These are phyloP conservation scores for Croton laevigatus DNA, from an alignment of 441 rosid genomes.

Conservation along the genomic window DNA sequence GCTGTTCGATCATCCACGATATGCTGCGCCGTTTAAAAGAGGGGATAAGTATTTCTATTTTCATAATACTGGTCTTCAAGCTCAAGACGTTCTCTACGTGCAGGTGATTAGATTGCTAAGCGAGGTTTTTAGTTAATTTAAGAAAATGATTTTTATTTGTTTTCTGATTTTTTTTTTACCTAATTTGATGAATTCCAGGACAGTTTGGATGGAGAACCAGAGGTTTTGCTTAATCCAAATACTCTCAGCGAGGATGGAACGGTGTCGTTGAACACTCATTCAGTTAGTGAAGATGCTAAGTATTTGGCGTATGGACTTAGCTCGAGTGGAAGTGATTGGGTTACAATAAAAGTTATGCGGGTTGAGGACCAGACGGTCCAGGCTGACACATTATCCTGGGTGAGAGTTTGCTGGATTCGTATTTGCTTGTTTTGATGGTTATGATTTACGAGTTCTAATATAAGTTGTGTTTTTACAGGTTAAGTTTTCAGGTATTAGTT, in stretches of 20 bases:
- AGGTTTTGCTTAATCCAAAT: slow-evolving; percentile 90
- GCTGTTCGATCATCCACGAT: slow-evolving; percentile 78
- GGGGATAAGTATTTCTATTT: slow-evolving; percentile 82
- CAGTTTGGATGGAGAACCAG: slow-evolving; percentile 64
- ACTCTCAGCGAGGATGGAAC: slow-evolving; percentile 85
- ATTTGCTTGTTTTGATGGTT: background rate
- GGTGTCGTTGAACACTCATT: slow-evolving; percentile 49
- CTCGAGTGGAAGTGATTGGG: slow-evolving; percentile 96
- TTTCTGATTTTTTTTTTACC: no score
- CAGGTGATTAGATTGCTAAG: slow-evolving; percentile 42
- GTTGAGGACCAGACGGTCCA: slow-evolving; percentile 63
- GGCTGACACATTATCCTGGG: slow-evolving; percentile 81
- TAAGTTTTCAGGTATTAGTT: slow-evolving; percentile 68
- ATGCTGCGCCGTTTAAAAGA: slow-evolving; percentile 53
- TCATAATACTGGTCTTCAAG: slow-evolving; percentile 86
- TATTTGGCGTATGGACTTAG: slow-evolving; percentile 84
- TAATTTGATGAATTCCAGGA: slow-evolving; percentile 39
- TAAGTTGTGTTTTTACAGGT: slow-evolving; percentile 40
- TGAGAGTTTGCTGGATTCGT: slow-evolving; percentile 30
- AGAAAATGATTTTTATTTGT: background rate
- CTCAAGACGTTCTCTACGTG: slow-evolving; percentile 66
- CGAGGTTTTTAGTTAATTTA: background rate
- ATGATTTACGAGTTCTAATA: background rate
- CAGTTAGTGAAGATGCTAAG: slow-evolving; percentile 76
- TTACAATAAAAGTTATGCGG: slow-evolving; percentile 66